Conservation (phyloP, 495 filamentous ascomycete genomes). For the Bathelium albidoporum region DNA sequence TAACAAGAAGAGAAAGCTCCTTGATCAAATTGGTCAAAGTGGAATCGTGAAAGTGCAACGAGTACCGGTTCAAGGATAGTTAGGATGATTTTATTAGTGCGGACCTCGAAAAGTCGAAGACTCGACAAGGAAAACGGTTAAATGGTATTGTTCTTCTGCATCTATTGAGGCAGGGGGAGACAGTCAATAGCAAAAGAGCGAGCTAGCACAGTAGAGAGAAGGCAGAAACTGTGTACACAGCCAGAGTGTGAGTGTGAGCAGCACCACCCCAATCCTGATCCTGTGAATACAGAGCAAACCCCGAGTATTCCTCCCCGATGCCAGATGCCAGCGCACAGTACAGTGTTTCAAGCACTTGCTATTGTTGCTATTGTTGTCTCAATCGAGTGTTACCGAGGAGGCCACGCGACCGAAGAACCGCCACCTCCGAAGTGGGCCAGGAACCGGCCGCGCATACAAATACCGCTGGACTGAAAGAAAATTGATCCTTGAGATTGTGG, state of each 20-base stretch:
- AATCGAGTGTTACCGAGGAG: background rate
- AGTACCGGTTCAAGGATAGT: background rate
- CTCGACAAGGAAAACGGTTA: background rate
- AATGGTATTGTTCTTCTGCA: conserved; percentile 4
- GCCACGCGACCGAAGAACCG: conserved; percentile 3
- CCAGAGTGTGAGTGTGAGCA: background rate
- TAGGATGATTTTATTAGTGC: background rate
- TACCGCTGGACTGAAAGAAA: background rate
- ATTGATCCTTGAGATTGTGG: background rate
- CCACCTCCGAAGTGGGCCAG: background rate
- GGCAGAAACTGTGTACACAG: conserved; percentile 6
- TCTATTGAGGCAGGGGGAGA: background rate
- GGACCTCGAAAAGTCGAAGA: background rate
- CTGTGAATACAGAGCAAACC: conserved; percentile 2
- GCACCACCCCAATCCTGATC: background rate
- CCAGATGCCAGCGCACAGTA: background rate
- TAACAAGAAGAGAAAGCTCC: background rate
- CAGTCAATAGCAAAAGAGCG: background rate
- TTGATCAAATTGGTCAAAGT: background rate
- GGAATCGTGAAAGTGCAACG: background rate
- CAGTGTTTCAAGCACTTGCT: background rate
- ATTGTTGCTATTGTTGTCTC: conserved; percentile 6
- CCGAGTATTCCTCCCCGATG: background rate
- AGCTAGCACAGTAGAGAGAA: background rate
- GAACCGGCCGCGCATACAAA: background rate